Conservation (phyloP, 2,329 filamentous ascomycete genomes). For the Clarireedia paspali region DNA sequence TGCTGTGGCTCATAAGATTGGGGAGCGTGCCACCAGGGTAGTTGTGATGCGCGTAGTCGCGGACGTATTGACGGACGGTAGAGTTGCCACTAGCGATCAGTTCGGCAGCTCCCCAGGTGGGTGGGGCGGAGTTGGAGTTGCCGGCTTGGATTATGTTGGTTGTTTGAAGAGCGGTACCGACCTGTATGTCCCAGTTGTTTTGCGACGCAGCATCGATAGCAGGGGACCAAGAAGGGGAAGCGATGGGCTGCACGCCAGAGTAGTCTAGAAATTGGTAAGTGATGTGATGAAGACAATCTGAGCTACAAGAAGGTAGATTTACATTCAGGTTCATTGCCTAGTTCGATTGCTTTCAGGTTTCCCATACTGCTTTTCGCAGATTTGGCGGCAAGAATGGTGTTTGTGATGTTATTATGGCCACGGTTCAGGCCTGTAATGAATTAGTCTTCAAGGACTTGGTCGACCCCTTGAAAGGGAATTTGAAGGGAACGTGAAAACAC, state of each 20-base stretch:
- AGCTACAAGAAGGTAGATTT: constrained; percentile 17
- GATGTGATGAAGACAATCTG: not conserved
- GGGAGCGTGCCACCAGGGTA: constrained; percentile 34
- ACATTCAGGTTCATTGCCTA: constrained; percentile 53
- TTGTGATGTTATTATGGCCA: constrained; percentile 43
- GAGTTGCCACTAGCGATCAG: constrained; percentile 21
- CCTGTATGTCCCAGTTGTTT: constrained; percentile 20
- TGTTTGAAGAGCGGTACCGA: constrained; percentile 16
- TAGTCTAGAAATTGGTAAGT: constrained; percentile 29
- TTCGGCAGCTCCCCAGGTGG: constrained; percentile 25
- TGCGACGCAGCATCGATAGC: constrained; percentile 22
- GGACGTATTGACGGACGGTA: constrained; percentile 19
- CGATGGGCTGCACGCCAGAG: constrained; percentile 27
- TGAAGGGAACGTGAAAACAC: constrained; percentile 6
- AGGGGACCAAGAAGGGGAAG: constrained; percentile 19
- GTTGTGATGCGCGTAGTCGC: constrained; percentile 26
- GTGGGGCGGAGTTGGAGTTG: constrained; percentile 21
- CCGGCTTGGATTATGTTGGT: constrained; percentile 24
- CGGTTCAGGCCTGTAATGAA: constrained; percentile 38
- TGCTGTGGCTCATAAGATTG: constrained; percentile 22
- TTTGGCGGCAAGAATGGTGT: constrained; percentile 45
- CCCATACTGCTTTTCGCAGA: constrained; percentile 36
- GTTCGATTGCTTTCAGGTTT: constrained; percentile 46
- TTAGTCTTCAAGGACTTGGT: not conserved
- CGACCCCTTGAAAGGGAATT: no score